A percentile compares a stretch with the other conserved stretches of the same genome.
These are phyloP conservation scores for Mycena albidolilacea DNA, from an alignment of 768 basidiomycete genomes.

Conservation along the genomic window DNA sequence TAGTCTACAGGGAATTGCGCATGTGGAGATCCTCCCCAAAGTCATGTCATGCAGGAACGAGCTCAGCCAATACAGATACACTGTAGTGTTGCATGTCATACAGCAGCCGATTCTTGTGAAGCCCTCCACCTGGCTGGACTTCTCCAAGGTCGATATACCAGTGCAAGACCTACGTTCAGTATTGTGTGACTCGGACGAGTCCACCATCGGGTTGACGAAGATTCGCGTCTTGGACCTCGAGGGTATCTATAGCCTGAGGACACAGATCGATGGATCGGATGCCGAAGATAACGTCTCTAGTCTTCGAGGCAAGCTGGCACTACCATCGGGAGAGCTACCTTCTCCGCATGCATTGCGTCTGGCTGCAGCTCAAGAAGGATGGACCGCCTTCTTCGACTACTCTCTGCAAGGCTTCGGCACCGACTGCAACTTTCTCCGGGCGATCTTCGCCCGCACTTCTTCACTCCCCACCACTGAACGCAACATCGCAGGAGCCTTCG, in stretches of 20 bases:
- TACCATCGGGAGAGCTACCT: slow-evolving; percentile 9
- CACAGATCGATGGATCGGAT: slow-evolving; percentile 14
- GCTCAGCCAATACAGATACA: slow-evolving; percentile 15
- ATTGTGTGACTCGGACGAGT: slow-evolving; percentile 12
- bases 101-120: slow-evolving; percentile 6
- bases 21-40: slow-evolving; percentile 13
- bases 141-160: slow-evolving; percentile 5
- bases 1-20: slow-evolving; percentile 6
- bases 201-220: slow-evolving; percentile 7
- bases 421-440: slow-evolving; percentile 7
- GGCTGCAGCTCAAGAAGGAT: slow-evolving; percentile 12
- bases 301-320: slow-evolving; percentile 9
- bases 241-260: slow-evolving; percentile 8
- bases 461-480: slow-evolving; percentile 12
- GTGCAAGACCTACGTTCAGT: slow-evolving; percentile 4
- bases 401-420: slow-evolving; percentile 12
- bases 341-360: slow-evolving; percentile 16
- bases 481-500: slow-evolving; percentile 11
- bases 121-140: slow-evolving; percentile 16
- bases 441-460: slow-evolving; percentile 12
- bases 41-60: slow-evolving; percentile 11
- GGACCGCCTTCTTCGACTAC: slow-evolving; percentile 15
- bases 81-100: slow-evolving; percentile 7
- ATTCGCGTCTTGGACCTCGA: slow-evolving; percentile 15
- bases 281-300: slow-evolving; percentile 11